Conservation (phyloP, 176 grass and related monocot species). For the Phoenix roebelenii region DNA sequence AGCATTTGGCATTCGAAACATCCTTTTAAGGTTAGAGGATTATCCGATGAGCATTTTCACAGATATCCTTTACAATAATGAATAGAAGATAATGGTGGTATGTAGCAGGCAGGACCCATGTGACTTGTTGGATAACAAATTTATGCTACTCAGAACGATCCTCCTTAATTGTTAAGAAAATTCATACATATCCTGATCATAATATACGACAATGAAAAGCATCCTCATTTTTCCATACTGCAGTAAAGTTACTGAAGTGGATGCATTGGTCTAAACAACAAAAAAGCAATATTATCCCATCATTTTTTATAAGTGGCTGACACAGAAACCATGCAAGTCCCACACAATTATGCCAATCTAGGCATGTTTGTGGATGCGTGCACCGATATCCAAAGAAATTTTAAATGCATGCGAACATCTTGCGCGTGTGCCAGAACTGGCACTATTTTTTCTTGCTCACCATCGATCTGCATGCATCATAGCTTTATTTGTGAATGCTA, state of each 20-base stretch:
- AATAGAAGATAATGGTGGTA: too few relatives aligned
- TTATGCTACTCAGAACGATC: too few relatives aligned
- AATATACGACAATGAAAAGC: background rate
- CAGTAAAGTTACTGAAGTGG: background rate
- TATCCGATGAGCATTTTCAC: too few relatives aligned
- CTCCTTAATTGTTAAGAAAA: background rate
- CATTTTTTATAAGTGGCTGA: background rate
- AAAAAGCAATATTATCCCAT: background rate
- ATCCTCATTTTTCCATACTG: background rate
- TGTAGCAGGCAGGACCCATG: too few relatives aligned
- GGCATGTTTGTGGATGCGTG: background rate
- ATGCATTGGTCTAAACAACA: background rate
- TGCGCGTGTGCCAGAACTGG: background rate
- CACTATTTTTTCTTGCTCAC: too few relatives aligned
- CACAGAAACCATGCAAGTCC: background rate
- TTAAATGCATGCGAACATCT: slow-evolving; percentile 1
- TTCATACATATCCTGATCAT: background rate
- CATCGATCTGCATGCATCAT: too few relatives aligned
- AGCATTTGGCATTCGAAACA: too few relatives aligned
- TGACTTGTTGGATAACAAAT: too few relatives aligned
- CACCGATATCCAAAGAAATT: background rate
- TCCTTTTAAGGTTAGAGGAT: too few relatives aligned
- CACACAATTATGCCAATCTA: background rate
- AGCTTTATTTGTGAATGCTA: too few relatives aligned
- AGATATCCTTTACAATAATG: too few relatives aligned